Evolutionary conservation across 2,329 filamentous ascomycete genomes (phyloP), one percentile per base, ranked within the genome.

Genomic region (Pseudocercospora vitis): DNA sequence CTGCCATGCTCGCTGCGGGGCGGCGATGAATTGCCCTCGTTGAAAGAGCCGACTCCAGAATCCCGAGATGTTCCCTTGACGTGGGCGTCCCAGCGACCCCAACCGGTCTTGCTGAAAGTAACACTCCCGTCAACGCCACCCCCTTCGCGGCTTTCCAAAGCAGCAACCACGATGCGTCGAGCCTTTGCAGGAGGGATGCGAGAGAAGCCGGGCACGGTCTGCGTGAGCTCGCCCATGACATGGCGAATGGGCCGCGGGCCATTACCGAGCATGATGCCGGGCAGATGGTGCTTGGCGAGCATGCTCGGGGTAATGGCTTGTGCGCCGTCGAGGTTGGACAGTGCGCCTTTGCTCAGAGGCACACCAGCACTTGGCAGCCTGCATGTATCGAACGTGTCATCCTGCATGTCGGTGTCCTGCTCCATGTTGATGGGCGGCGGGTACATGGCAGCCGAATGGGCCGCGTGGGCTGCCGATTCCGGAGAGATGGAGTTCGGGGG

Each of bases 401-500:
- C 82, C 68, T 89, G 86, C 59, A 65, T 56, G 68, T 96, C 91
- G 66, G 95, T 81, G 70, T 96, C 91, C 58, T 90, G 94, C 70
- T 95, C 90, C 71, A 91, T 81, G 66, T 76, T 72, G 59, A 76
- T 67, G 55, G 76, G 69, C 44, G 74, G 69, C 49, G 74, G 71
- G 56, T 76, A 73, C 61, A 72, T 68, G 45, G 76, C 56, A 35
- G 46, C 52, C 59, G 83, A 81, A 72, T 87, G 88, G 69, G 88
- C 83, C 66, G 87, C 87, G 66, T 92, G 89, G 56, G 91, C 89
- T 65, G 87, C 85, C 63, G 96, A 81, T 64, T 84, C 86, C 45
- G 92, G 92, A 58, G 91, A 96, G 71, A 96, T 91, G 73, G 91
- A 96, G 78, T 92, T 95, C 35, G 92, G 92, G 69, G 92, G 92